phyloP scores from a whole-genome alignment of 768 basidiomycete genomes.

The Auriscalpium microsporum region DNA sequence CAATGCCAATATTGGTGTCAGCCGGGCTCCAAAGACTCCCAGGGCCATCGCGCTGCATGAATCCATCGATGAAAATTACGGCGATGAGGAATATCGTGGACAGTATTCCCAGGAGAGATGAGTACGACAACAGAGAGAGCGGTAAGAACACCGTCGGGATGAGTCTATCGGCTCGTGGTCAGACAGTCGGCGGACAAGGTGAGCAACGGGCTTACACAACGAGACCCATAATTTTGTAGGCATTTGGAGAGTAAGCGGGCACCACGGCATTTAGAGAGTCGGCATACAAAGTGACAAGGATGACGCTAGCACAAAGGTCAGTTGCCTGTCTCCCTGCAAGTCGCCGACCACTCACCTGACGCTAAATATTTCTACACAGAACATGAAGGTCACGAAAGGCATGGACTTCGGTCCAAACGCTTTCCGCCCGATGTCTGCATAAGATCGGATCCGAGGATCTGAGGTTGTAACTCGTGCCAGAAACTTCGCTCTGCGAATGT shows the following conservation, averaged over 20 bases:
- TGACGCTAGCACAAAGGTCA: slow-evolving; percentile 42
- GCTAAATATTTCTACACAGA: slow-evolving; percentile 83
- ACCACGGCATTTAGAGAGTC: slow-evolving; percentile 75
- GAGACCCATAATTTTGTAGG: slow-evolving; percentile 71
- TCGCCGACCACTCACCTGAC: slow-evolving; percentile 43
- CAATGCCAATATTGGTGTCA: slow-evolving; percentile 52
- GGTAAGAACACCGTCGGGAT: slow-evolving; percentile 83
- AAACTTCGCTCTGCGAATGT: slow-evolving; percentile 63
- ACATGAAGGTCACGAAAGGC: slow-evolving; percentile 58
- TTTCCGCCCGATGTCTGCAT: slow-evolving; percentile 82
- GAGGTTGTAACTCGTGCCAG: slow-evolving; percentile 67
- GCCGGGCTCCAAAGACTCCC: slow-evolving; percentile 78
- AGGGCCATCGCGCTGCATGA: slow-evolving; percentile 60
- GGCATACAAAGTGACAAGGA: slow-evolving; percentile 83
- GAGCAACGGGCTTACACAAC: slow-evolving; percentile 43
- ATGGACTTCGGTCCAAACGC: slow-evolving; percentile 76
- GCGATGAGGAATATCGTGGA: slow-evolving; percentile 68
- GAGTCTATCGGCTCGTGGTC: slow-evolving; percentile 37
- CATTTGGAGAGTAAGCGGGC: slow-evolving; percentile 54
- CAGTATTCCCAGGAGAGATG: slow-evolving; percentile 77
- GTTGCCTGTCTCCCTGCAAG: background rate
- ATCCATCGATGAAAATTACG: slow-evolving; percentile 78
- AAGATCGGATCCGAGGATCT: slow-evolving; percentile 68
- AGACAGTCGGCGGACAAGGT: background rate
- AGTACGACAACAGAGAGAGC: slow-evolving; percentile 76